Conservation (phyloP, 225 moss, liverwort and hornwort genomes). For the Pseudisothecium myosuroides region DNA sequence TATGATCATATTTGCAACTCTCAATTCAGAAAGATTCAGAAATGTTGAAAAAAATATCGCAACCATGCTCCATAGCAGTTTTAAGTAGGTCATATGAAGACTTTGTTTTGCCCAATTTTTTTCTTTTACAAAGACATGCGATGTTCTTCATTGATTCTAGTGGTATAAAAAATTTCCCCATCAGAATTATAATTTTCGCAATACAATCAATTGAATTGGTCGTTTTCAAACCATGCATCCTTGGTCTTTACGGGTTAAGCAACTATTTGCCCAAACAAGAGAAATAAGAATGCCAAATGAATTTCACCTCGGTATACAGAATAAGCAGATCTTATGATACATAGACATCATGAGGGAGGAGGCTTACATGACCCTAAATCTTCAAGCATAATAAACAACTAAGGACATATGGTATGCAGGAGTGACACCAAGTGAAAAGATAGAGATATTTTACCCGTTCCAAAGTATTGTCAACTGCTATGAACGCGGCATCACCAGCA, state of each 20-base stretch:
- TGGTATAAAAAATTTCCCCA: not conserved
- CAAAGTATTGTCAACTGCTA: constrained; percentile 76
- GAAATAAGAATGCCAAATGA: not conserved
- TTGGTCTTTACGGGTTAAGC: not conserved
- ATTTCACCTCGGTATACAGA: not conserved
- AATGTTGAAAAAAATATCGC: not conserved
- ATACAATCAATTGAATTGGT: not conserved
- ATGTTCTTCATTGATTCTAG: not conserved
- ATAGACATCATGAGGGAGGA: not conserved
- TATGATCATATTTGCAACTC: not conserved
- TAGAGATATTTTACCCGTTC: constrained; percentile 41
- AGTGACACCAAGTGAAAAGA: not conserved
- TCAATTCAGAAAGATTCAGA: not conserved
- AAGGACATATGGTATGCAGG: not conserved
- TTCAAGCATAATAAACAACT: not conserved
- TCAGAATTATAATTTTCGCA: not conserved
- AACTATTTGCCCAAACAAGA: not conserved
- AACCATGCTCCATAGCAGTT: not conserved
- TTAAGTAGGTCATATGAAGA: not conserved
- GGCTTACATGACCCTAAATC: not conserved
- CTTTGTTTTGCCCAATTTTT: not conserved
- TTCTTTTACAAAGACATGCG: not conserved
- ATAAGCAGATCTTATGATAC: not conserved
- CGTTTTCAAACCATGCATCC: not conserved
- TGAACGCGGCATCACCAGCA: constrained; percentile 86